These are phyloP conservation scores for Persicaria maculosa DNA, from an alignment of 148 eudicot genomes.

Conservation along the genomic window DNA sequence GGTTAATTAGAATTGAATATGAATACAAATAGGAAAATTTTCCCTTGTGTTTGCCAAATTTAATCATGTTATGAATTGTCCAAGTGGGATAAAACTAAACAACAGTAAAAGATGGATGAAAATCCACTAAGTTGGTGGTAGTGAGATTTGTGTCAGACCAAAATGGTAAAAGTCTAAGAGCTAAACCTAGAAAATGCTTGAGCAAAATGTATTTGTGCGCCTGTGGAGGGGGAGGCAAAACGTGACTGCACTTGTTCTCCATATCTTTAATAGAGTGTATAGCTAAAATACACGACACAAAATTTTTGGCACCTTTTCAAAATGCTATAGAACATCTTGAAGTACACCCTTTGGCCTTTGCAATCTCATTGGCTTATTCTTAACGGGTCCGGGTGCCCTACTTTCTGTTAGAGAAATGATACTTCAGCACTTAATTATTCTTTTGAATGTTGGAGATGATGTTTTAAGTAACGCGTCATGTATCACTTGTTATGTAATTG, in stretches of 20 bases:
- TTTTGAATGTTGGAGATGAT: not conserved
- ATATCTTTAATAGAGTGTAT: not conserved
- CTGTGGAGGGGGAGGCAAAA: slow-evolving; percentile 1
- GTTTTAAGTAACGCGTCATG: not conserved
- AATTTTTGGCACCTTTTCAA: not conserved
- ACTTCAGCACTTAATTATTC: not conserved
- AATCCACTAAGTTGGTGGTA: slow-evolving; percentile 1
- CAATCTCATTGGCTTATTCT: not conserved
- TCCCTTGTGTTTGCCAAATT: not conserved
- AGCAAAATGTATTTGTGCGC: not conserved
- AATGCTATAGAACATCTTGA: not conserved
- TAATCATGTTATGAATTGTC: not conserved
- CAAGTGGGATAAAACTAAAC: not conserved
- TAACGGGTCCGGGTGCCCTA: not conserved
- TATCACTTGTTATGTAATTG: not conserved
- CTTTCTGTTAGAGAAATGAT: slow-evolving; percentile 3
- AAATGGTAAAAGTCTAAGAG: not conserved
- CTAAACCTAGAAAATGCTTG: not conserved
- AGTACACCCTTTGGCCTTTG: not conserved
- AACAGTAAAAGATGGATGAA: not conserved
- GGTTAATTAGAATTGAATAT: not conserved
- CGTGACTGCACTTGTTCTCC: slow-evolving; percentile 4
- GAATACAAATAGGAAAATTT: no score
- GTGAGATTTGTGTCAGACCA: slow-evolving; percentile 7
- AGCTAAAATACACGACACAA: not conserved